A percentile compares a stretch with the other conserved stretches of the same genome.
Conservation (phyloP, 2,329 filamentous ascomycete genomes). For the Xylaria sp. region DNA sequence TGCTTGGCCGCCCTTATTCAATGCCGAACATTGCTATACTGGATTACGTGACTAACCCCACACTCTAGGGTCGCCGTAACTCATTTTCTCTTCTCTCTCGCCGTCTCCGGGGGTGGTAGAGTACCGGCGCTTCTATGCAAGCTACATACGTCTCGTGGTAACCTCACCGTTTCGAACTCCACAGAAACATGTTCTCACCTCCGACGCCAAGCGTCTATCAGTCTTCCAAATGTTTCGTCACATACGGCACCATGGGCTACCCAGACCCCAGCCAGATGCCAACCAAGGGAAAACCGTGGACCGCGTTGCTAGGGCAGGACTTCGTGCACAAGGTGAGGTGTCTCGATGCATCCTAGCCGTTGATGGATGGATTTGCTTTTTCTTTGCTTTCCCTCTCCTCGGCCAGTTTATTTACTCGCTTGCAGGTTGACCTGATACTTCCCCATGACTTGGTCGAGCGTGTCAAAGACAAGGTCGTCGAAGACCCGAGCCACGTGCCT, state of each 20-base stretch:
- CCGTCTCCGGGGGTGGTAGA: too few species aligned
- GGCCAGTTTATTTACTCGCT: not conserved
- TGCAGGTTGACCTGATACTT: slow-evolving; percentile 70
- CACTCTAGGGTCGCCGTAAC: slow-evolving; percentile 2
- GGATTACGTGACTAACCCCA: slow-evolving; percentile 3
- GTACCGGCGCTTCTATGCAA: too few species aligned
- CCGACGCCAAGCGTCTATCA: slow-evolving; percentile 52
- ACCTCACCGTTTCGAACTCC: not conserved
- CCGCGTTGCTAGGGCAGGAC: slow-evolving; percentile 63
- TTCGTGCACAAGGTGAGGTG: slow-evolving; percentile 68
- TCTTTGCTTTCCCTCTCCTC: not conserved
- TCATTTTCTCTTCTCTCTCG: slow-evolving; percentile 1
- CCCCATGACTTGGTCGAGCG: slow-evolving; percentile 63
- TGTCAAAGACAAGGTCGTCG: slow-evolving; percentile 55
- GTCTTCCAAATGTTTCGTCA: slow-evolving; percentile 72
- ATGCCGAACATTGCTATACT: not conserved
- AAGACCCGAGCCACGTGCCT: slow-evolving; percentile 38
- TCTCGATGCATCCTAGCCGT: not conserved
- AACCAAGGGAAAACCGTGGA: slow-evolving; percentile 76
- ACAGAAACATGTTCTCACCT: slow-evolving; percentile 48
- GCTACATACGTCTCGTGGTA: not conserved
- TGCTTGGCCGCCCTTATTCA: not conserved
- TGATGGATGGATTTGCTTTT: too few species aligned
- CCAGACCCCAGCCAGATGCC: slow-evolving; percentile 72
- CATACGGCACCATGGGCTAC: slow-evolving; percentile 68